Percentiles rank a stretch among this genome's conserved stretches.
phyloP scores from a whole-genome alignment of 2,329 filamentous ascomycete genomes.

The Pseudogymnoascus sp. region DNA sequence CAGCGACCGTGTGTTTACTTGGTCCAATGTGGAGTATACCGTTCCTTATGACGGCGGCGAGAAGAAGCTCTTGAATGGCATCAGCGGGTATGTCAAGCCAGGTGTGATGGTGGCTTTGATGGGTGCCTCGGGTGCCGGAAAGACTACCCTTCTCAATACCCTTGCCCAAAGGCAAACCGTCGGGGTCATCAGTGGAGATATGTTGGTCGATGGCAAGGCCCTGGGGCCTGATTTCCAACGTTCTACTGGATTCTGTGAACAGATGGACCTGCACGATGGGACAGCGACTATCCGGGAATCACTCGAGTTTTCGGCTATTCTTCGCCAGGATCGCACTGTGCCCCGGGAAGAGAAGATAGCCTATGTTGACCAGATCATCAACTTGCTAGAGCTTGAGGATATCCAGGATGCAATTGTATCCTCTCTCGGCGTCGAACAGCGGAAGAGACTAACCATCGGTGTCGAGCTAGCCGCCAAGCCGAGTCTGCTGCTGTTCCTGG shows the following conservation, averaged over 20 bases:
- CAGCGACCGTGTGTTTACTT: conserved; percentile 66
- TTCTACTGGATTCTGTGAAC: conserved; percentile 69
- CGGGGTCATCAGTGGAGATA: conserved; percentile 81
- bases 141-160: conserved; percentile 80
- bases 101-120: conserved; percentile 63
- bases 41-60: conserved; percentile 56
- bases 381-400: conserved; percentile 59
- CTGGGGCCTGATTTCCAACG: conserved; percentile 80
- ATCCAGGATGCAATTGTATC: conserved; percentile 60
- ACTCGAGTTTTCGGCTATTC: conserved; percentile 77
- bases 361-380: conserved; percentile 72
- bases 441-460: conserved; percentile 56
- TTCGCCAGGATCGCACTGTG: conserved; percentile 72
- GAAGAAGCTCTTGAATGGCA: conserved; percentile 67
- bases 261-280: conserved; percentile 81
- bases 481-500: conserved; percentile 53
- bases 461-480: conserved; percentile 52
- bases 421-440: conserved; percentile 55
- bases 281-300: conserved; percentile 85
- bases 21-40: conserved; percentile 64
- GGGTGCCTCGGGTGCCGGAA: conserved; percentile 64
- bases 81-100: conserved; percentile 74
- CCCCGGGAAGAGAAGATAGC: conserved; percentile 70
- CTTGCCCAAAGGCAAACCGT: conserved; percentile 79
- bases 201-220: conserved; percentile 59